Conservation (phyloP, 1,284 basidiomycete genomes). For the Cystobasidiaceae sp. region DNA sequence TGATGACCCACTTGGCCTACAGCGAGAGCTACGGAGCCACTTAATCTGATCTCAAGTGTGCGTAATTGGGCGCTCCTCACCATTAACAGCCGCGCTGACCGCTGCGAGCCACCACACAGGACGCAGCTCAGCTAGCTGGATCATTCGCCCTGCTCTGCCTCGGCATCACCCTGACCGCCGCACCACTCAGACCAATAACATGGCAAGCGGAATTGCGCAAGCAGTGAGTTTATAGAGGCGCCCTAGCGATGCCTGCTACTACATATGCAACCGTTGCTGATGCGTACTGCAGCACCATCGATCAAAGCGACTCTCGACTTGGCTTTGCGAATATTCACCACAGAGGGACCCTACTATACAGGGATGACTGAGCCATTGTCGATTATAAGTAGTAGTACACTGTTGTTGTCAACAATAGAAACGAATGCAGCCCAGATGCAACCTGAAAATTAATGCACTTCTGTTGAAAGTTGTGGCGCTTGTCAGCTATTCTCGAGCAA, state of each 20-base stretch:
- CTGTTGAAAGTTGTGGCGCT: no score
- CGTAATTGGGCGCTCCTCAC: neutral
- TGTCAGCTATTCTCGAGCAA: slow-evolving; percentile 6
- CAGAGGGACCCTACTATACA: slow-evolving; percentile 20
- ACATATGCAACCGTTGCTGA: neutral
- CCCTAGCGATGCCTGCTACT: neutral
- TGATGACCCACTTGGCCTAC: no score
- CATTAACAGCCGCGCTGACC: neutral
- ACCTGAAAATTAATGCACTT: no score
- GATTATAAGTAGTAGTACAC: neutral
- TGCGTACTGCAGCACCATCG: slow-evolving; percentile 26
- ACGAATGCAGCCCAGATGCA: no score
- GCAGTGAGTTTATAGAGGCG: slow-evolving; percentile 1
- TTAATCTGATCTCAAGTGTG: slow-evolving; percentile 12
- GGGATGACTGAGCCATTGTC: slow-evolving; percentile 15
- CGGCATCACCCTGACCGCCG: slow-evolving; percentile 17
- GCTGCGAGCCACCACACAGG: no score
- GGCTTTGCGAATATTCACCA: slow-evolving; percentile 30
- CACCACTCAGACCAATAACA: slow-evolving; percentile 26
- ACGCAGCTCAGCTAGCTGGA: slow-evolving; percentile 7
- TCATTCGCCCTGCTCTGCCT: slow-evolving; percentile 19
- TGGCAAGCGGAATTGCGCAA: slow-evolving; percentile 27
- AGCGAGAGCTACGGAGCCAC: slow-evolving; percentile 5
- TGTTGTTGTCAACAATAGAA: neutral
- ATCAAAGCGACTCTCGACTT: slow-evolving; percentile 27